phyloP scores from a whole-genome alignment of 2,329 filamentous ascomycete genomes.

The Canariomyces notabilis region DNA sequence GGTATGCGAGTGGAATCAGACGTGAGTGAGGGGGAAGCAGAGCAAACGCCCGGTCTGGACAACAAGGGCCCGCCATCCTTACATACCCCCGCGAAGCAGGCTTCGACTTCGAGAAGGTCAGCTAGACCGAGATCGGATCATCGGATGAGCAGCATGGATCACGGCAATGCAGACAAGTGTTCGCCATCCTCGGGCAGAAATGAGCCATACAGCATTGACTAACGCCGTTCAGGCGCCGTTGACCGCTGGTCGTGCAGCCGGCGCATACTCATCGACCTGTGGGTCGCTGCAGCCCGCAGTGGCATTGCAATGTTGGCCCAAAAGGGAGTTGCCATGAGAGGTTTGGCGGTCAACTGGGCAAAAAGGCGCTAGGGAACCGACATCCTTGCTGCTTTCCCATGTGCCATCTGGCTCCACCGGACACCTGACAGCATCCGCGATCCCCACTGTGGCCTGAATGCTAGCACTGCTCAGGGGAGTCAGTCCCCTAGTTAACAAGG shows the following conservation, averaged over 20 bases:
- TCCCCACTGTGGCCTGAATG: neutral
- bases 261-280: neutral
- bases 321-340: neutral
- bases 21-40: neutral
- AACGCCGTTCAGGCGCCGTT: conserved; percentile 13
- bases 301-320: conserved; percentile 3
- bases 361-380: neutral
- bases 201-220: too few relatives aligned
- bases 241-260: conserved; percentile 19
- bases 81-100: neutral
- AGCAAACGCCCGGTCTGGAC: neutral
- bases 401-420: neutral
- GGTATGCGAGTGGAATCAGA: too few relatives aligned
- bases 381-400: neutral
- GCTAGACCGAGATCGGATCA: conserved; percentile 1
- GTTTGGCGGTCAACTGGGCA: neutral
- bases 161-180: neutral
- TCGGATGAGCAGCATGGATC: neutral
- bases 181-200: conserved; percentile 17
- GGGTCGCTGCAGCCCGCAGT: neutral
- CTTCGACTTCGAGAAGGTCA: neutral
- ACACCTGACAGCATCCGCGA: neutral
- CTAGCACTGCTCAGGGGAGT: too few relatives aligned
- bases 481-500: neutral
- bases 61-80: neutral